A percentile compares a stretch with the other conserved stretches of the same genome.
Evolutionary conservation across 768 basidiomycete genomes (phyloP).

Genomic region (Ramaria sp.): DNA sequence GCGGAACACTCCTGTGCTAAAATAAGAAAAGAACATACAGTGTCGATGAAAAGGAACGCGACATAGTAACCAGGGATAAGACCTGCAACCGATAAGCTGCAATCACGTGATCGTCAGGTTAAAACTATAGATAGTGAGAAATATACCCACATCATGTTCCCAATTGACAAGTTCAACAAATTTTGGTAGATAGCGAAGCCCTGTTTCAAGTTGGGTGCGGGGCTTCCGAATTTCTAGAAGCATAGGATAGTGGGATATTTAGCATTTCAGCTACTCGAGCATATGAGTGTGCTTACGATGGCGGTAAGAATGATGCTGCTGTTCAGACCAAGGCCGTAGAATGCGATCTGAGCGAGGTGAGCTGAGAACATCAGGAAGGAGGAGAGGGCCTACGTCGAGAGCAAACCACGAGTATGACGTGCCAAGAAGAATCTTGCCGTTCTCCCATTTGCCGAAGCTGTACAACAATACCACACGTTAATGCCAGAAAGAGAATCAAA

Average conservation of each 20-base stretch:
- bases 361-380: neutral
- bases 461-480: neutral
- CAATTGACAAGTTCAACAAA: conserved; percentile 56
- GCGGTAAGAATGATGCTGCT: conserved; percentile 62
- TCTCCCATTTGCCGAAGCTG: conserved; percentile 59
- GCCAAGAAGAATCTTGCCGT: conserved; percentile 71
- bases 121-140: neutral
- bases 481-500: neutral
- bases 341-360: conserved; percentile 48
- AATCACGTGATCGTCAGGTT: neutral
- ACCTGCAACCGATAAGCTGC: conserved; percentile 67
- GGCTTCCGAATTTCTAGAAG: no score
- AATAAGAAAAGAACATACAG: conserved; percentile 10
- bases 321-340: conserved; percentile 84
- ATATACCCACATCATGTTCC: conserved; percentile 31
- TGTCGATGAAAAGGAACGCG: conserved; percentile 55
- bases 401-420: conserved; percentile 84
- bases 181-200: conserved; percentile 38
- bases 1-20: neutral
- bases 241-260: no score
- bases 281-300: conserved; percentile 27
- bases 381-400: conserved; percentile 46
- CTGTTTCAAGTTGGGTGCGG: conserved; percentile 14
- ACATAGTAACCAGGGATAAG: conserved; percentile 75
- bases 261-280: no score